Percentiles rank a stretch among this genome's conserved stretches.
phyloP scores from a whole-genome alignment of 495 filamentous ascomycete genomes.

The Lophiotrema nucula region DNA sequence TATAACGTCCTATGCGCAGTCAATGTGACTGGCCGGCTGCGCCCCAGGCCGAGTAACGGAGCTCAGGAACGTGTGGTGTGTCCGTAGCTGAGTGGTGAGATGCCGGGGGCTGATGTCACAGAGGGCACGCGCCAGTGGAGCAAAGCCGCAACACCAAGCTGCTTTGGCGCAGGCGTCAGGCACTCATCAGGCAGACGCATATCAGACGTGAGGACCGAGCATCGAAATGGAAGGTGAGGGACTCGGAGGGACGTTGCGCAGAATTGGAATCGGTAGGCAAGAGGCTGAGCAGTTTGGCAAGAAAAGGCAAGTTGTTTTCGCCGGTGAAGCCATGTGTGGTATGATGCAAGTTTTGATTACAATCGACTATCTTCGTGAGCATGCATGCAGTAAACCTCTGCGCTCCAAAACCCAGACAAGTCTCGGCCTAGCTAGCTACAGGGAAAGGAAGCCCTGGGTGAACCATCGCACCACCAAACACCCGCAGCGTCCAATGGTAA shows the following conservation, averaged over 20 bases:
- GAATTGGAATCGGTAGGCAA: too few species aligned
- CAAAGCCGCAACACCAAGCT: not conserved
- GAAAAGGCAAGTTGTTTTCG: too few species aligned
- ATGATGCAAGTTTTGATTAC: too few species aligned
- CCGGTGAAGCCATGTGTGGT: too few species aligned
- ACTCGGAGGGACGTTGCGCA: not conserved
- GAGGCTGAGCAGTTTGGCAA: too few species aligned
- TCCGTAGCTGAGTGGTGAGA: slow-evolving; percentile 8
- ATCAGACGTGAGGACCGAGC: not conserved
- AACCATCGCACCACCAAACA: too few species aligned
- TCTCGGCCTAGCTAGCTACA: too few species aligned
- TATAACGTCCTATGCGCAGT: slow-evolving; percentile 5
- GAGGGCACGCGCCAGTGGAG: slow-evolving; percentile 1
- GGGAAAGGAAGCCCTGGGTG: too few species aligned
- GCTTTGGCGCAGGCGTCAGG: not conserved
- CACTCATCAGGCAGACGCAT: not conserved
- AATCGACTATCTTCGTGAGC: too few species aligned
- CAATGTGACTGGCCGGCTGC: slow-evolving; percentile 19
- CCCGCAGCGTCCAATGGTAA: too few species aligned
- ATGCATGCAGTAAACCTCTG: too few species aligned
- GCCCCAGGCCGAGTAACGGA: slow-evolving; percentile 9
- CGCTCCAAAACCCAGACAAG: too few species aligned
- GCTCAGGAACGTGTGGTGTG: slow-evolving; percentile 8
- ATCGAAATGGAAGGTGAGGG: not conserved
- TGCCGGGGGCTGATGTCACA: not conserved